Evolutionary conservation across 169 alveolate genomes (phyloP).

Genomic region (Cryptosporidium ryanae): DNA sequence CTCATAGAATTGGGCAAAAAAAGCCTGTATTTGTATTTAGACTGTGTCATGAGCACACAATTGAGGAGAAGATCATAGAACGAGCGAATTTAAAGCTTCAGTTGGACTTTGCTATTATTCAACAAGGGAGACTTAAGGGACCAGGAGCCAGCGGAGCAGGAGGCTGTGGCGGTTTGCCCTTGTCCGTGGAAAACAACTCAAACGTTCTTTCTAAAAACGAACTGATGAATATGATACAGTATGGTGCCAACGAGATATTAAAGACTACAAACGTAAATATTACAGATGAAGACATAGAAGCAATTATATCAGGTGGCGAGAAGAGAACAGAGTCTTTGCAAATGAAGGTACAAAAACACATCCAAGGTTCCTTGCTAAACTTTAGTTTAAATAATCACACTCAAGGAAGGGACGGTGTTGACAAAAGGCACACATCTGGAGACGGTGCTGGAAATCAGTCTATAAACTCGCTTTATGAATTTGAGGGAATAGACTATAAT

Average conservation of each 20-base stretch:
- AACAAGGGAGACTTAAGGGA: constrained; percentile 92
- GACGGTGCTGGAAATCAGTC: constrained; percentile 31
- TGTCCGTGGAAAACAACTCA: constrained; percentile 79
- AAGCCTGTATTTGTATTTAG: constrained; percentile 96
- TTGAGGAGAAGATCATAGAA: constrained; percentile 98
- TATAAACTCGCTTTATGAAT: constrained; percentile 77
- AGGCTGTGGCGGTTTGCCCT: too few relatives aligned
- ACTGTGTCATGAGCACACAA: constrained; percentile 93
- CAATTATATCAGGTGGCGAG: constrained; percentile 78
- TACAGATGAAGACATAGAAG: constrained; percentile 86
- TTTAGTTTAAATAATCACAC: constrained; percentile 69
- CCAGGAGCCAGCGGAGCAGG: background rate
- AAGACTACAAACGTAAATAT: constrained; percentile 81
- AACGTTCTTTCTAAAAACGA: constrained; percentile 84
- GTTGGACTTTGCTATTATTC: constrained; percentile 95
- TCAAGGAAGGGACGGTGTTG: constrained; percentile 8
- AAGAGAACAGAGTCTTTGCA: constrained; percentile 76
- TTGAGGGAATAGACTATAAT: constrained; percentile 83
- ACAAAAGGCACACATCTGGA: constrained; percentile 1
- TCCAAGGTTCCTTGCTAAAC: constrained; percentile 81
- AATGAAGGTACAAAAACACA: constrained; percentile 80
- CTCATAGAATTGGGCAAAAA: constrained; percentile 98
- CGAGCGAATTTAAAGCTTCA: constrained; percentile 95
- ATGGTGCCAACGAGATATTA: constrained; percentile 90
- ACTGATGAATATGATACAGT: constrained; percentile 86